A percentile compares a stretch with the other conserved stretches of the same genome.
These are phyloP conservation scores for Brachypodium distachyon DNA, from an alignment of 202 grass and related monocot species.

Conservation along the genomic window DNA sequence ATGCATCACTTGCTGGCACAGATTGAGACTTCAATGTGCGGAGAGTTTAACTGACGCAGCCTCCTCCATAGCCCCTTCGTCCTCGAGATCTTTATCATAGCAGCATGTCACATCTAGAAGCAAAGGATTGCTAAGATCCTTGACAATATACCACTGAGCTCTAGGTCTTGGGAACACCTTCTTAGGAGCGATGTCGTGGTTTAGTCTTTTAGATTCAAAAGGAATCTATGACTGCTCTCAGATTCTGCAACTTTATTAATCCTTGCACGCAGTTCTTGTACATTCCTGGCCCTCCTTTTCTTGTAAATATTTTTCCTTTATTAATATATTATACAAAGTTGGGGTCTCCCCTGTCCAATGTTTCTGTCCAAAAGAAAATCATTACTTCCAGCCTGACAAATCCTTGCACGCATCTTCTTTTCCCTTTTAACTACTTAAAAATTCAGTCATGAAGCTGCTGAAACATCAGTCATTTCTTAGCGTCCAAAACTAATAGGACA, in stretches of 20 bases:
- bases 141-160: neutral
- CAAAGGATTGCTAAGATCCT: neutral
- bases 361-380: neutral
- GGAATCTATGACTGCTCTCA: neutral
- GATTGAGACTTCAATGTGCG: neutral
- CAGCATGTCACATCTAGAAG: neutral
- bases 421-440: conserved; percentile 17
- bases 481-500: neutral
- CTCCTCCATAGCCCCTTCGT: neutral
- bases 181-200: neutral
- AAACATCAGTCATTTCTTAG: neutral
- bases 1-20: neutral
- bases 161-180: neutral
- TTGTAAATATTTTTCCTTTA: neutral
- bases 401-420: conserved; percentile 10
- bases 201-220: neutral
- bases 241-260: neutral
- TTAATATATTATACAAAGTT: neutral
- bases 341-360: neutral
- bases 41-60: neutral
- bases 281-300: neutral
- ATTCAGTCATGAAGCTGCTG: conserved; percentile 3
- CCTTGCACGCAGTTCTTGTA: no score
- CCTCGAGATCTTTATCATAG: neutral
- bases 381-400: conserved; percentile 18